Conservation (phyloP, 345 rosid genomes). For the Salix koriyanagi region DNA sequence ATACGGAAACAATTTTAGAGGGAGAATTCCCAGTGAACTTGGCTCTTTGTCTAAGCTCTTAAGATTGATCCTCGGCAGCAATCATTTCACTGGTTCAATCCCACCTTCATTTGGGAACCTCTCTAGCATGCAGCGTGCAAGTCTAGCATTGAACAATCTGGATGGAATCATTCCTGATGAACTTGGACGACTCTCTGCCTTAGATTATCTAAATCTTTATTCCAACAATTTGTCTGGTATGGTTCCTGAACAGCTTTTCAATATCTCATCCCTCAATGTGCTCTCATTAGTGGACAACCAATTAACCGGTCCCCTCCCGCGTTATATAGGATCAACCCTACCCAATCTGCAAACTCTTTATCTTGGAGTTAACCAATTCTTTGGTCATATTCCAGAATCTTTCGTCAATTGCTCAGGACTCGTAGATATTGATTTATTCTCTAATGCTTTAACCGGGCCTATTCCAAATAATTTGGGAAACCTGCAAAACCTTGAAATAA, state of each 20-base stretch:
- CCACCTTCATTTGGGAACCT: neutral
- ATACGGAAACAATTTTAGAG: neutral
- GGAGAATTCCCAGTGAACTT: neutral
- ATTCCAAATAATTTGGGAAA: too few relatives aligned
- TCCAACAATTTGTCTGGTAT: too few relatives aligned
- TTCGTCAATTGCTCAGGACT: too few relatives aligned
- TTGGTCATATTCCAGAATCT: too few relatives aligned
- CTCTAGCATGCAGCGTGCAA: rapidly evolving
- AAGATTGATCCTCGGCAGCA: neutral
- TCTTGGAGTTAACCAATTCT: too few relatives aligned
- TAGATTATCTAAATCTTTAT: neutral
- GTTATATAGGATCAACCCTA: neutral
- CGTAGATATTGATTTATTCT: too few relatives aligned
- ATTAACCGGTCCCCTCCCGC: neutral
- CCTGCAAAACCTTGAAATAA: too few relatives aligned
- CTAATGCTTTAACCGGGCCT: too few relatives aligned
- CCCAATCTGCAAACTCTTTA: neutral
- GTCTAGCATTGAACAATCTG: neutral
- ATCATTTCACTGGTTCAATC: neutral
- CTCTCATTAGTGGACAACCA: too few relatives aligned
- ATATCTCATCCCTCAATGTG: neutral
- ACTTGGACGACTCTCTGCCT: neutral
- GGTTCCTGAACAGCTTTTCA: neutral
- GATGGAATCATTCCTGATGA: neutral
- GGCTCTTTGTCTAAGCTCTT: neutral